Evolutionary conservation across 2,329 filamentous ascomycete species (phyloP).

Genomic region (Aureobasidium lini): DNA sequence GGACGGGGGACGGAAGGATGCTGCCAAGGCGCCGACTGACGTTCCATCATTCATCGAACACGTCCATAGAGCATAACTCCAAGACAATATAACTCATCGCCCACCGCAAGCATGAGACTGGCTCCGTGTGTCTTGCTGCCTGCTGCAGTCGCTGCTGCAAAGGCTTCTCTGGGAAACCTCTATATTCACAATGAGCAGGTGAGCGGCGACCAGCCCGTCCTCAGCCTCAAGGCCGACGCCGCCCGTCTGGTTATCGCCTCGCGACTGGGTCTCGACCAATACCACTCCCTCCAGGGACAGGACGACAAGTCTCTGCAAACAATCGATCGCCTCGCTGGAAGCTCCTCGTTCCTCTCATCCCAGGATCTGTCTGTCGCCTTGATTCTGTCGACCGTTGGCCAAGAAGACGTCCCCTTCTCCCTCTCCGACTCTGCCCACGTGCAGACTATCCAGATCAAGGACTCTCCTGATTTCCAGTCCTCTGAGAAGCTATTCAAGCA

Average conservation of each 20-base stretch:
- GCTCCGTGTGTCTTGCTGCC: slow-evolving; percentile 32
- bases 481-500: slow-evolving; percentile 24
- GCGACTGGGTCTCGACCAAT: slow-evolving; percentile 43
- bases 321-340: slow-evolving; percentile 40
- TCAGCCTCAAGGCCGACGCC: slow-evolving; percentile 36
- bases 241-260: slow-evolving; percentile 45
- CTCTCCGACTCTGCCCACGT: not conserved
- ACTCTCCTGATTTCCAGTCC: slow-evolving; percentile 18
- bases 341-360: slow-evolving; percentile 33
- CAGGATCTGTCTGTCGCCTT: slow-evolving; percentile 19
- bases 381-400: slow-evolving; percentile 16
- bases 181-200: slow-evolving; percentile 29
- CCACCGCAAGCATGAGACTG: slow-evolving; percentile 37
- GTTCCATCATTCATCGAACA: not conserved
- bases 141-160: slow-evolving; percentile 30
- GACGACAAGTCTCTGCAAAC: slow-evolving; percentile 36
- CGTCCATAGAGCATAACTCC: not conserved
- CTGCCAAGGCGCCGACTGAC: slow-evolving; percentile 6
- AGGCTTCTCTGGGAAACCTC: slow-evolving; percentile 28
- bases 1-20: not conserved
- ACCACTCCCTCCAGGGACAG: slow-evolving; percentile 36
- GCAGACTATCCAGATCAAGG: not conserved
- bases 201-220: slow-evolving; percentile 34
- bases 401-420: not conserved
- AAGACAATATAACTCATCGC: not conserved